Percentiles rank a stretch among this genome's conserved stretches.
Conservation (phyloP, 345 rosid species). For the Triadica sebifera region DNA sequence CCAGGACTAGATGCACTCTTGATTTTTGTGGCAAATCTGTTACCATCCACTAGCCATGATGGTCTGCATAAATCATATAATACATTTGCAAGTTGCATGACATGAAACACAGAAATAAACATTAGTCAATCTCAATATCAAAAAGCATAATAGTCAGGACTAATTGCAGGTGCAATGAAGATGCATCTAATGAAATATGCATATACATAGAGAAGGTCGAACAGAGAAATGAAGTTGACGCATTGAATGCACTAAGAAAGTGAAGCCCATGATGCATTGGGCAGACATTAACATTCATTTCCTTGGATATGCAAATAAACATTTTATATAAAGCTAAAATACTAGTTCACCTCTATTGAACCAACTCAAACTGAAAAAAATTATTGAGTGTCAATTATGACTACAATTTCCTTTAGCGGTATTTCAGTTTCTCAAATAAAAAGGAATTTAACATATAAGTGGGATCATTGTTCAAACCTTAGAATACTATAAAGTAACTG, state of each 20-base stretch:
- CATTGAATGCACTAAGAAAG: neutral
- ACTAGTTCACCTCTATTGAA: neutral
- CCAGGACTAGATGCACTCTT: constrained; percentile 72
- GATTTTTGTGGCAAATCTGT: constrained; percentile 78
- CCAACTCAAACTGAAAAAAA: neutral
- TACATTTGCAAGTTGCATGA: neutral
- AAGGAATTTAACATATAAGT: neutral
- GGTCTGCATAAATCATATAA: constrained; percentile 44
- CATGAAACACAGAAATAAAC: neutral
- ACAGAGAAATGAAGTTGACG: neutral
- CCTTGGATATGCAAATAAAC: neutral
- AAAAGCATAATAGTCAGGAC: neutral
- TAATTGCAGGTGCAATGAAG: neutral
- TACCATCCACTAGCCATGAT: constrained; percentile 84
- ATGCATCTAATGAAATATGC: neutral
- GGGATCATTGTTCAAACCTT: neutral
- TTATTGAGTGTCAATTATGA: neutral
- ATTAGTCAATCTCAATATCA: neutral
- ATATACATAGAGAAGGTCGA: neutral
- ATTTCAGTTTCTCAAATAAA: neutral
- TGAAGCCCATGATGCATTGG: neutral
- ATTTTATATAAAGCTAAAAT: neutral
- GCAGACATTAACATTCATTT: neutral
- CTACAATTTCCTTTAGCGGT: neutral
- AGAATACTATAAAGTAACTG: neutral